Evolutionary conservation across 306 rosid species (phyloP).

Genomic region (Canavalia ensiformis): DNA sequence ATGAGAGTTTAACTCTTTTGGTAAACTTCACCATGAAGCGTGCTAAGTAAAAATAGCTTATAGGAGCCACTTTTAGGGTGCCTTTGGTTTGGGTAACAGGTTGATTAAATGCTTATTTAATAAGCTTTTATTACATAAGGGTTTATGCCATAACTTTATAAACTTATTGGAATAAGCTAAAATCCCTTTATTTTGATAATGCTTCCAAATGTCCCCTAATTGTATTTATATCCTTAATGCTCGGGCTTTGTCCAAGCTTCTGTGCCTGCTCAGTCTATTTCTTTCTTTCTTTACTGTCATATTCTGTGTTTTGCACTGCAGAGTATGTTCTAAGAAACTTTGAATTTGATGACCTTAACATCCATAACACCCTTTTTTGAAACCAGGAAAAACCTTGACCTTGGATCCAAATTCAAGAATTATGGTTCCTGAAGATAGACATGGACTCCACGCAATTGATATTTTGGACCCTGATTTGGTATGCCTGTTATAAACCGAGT

Average conservation of each 20-base stretch:
- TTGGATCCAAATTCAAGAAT: slow-evolving; percentile 73
- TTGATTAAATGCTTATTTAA: neutral
- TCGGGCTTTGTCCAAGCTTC: neutral
- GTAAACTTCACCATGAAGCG: neutral
- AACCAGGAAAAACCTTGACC: slow-evolving; percentile 78
- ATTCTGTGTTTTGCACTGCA: neutral
- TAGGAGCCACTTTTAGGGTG: neutral
- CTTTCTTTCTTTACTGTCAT: neutral
- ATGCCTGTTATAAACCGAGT: slow-evolving; percentile 40
- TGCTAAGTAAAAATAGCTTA: neutral
- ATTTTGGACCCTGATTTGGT: slow-evolving; percentile 95
- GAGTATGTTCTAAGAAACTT: neutral
- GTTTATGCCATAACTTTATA: too few species aligned
- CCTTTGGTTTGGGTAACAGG: too few species aligned
- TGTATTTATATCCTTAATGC: neutral
- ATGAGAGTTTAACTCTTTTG: neutral
- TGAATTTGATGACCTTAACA: neutral
- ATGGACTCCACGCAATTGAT: slow-evolving; percentile 86
- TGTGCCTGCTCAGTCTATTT: neutral
- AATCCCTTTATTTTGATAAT: neutral
- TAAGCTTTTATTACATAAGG: neutral
- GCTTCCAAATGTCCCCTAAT: neutral
- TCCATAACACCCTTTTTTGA: slow-evolving; percentile 26
- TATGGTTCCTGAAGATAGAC: slow-evolving; percentile 86
- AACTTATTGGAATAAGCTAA: too few species aligned